These are phyloP conservation scores for Chamaecyparis obtusa DNA, from an alignment of 75 land plant species.

Conservation along the genomic window DNA sequence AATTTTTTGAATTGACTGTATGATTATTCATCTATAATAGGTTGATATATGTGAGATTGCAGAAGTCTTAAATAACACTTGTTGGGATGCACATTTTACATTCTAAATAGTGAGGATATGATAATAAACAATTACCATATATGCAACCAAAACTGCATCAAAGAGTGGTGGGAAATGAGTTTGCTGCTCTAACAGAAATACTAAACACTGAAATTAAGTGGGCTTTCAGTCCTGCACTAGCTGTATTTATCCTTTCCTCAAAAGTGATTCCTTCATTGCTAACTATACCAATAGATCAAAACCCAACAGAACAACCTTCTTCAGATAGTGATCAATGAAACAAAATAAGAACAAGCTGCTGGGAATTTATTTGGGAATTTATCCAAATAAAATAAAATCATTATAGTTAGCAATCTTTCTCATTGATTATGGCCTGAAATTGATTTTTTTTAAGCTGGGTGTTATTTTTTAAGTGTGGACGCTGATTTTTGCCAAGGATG, in stretches of 20 bases:
- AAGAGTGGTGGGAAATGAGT: conserved; percentile 87
- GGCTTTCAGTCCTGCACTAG: conserved; percentile 54
- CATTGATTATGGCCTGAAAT: too few species aligned
- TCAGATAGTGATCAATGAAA: neutral
- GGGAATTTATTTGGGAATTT: too few species aligned
- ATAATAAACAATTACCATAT: conserved; percentile 47
- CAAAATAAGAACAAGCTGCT: neutral
- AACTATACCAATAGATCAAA: conserved; percentile 50
- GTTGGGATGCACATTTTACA: neutral
- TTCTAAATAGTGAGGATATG: neutral
- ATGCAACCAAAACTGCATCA: conserved; percentile 93
- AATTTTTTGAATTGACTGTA: neutral
- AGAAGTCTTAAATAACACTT: neutral
- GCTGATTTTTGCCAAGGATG: too few species aligned
- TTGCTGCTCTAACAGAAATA: conserved; percentile 89
- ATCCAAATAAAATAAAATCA: neutral
- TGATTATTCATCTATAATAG: neutral
- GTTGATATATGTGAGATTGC: neutral
- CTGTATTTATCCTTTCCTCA: conserved; percentile 64
- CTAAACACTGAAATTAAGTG: conserved; percentile 72
- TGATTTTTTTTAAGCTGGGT: too few species aligned
- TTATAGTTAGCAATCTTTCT: neutral
- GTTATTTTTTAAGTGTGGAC: too few species aligned
- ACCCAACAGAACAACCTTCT: neutral
- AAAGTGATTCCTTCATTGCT: conserved; percentile 41